Conservation (phyloP, 2,329 filamentous ascomycete genomes). For the Colletotrichum scovillei region DNA sequence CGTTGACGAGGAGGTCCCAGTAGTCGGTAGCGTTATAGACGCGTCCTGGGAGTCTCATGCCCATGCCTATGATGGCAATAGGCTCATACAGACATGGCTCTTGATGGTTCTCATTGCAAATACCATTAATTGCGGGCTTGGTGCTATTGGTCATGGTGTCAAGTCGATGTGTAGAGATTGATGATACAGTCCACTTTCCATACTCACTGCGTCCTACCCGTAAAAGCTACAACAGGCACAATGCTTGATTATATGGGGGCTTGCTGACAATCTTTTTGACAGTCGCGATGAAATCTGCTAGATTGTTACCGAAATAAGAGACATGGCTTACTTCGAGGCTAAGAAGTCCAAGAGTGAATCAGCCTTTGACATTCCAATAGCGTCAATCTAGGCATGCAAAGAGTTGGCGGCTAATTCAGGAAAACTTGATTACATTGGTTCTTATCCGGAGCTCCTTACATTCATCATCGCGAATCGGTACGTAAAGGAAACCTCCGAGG, state of each 20-base stretch:
- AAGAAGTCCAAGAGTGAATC: neutral
- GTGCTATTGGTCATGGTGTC: neutral
- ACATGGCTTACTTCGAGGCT: neutral
- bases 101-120: neutral
- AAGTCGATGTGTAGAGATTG: too few relatives aligned
- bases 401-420: neutral
- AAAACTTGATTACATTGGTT: neutral
- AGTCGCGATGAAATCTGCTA: too few relatives aligned
- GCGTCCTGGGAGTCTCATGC: constrained; percentile 45
- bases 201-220: neutral
- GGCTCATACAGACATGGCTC: constrained; percentile 28
- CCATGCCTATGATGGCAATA: constrained; percentile 48
- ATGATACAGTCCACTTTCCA: neutral
- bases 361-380: neutral
- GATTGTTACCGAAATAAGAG: neutral
- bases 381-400: neutral
- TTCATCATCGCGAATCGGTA: neutral
- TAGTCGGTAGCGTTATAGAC: constrained; percentile 40
- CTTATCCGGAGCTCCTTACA: neutral
- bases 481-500: neutral
- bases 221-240: neutral
- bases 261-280: neutral
- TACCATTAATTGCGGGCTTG: neutral
- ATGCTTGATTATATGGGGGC: neutral
- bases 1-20: constrained; percentile 47